phyloP scores from a whole-genome alignment of 441 rosid species.

The Geranium incanum region DNA sequence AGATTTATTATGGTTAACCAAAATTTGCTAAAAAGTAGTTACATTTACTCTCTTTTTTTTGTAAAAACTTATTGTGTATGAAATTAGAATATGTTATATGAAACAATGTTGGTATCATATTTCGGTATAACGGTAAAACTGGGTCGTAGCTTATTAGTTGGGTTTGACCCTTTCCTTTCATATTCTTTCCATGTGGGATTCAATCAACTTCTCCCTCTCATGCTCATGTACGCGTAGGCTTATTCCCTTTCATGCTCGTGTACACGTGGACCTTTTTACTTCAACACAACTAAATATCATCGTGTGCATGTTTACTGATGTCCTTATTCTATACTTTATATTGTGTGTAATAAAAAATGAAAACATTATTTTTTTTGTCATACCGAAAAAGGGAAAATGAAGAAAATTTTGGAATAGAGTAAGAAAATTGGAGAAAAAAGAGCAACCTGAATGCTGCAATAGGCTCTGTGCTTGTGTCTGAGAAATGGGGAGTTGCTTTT shows the following conservation, averaged over 20 bases:
- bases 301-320: background rate
- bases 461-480: background rate
- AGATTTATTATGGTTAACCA: background rate
- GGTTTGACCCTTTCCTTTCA: too few species aligned
- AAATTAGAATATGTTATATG: background rate
- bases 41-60: background rate
- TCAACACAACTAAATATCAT: background rate
- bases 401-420: background rate
- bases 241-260: too few species aligned
- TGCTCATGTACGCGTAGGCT: too few species aligned
- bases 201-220: too few species aligned
- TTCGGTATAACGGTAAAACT: background rate
- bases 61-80: background rate
- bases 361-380: background rate
- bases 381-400: background rate
- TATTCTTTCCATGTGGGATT: too few species aligned
- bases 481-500: background rate
- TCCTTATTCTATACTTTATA: background rate
- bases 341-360: background rate
- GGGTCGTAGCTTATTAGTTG: too few species aligned
- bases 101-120: background rate
- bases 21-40: background rate
- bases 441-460: background rate
- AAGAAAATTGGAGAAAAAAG: background rate
- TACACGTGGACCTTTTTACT: too few species aligned